Base-by-base conservation (phyloP, 176 grass and related monocot species). In the Musa schizocarpa region DNA sequence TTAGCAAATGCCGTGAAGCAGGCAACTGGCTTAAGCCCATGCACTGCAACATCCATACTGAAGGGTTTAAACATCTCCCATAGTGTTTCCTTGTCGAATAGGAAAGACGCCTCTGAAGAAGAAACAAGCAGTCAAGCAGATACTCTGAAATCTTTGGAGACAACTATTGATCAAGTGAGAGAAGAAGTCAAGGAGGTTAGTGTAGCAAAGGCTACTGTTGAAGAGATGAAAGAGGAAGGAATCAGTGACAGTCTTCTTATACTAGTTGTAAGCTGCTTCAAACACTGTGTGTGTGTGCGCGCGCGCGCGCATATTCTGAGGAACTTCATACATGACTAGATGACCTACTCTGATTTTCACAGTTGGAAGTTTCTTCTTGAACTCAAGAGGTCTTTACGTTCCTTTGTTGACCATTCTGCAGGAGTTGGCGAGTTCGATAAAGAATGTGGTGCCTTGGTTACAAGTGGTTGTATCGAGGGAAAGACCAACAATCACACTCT, bases 151-250 rank as follows among this genome's bases (percentile, higher is more conserved):
- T 75, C 90, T 7, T 78, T 92, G 0, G 90, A 84, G 34, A 85
- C 74, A 27, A 90, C 82, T 25, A 86, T 97, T 12, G 88, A 76
- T 79, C 87, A 90, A 52, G 87, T 83, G 16, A 97, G 86, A 79
- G 80, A 88, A 23, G 93, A 97, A 53, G 93, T 88, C 21, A 80
- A 50, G 78, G 90, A 88, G 65, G 77, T 90, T 52, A 89, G 83
- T 0, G 65, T 86, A 68, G 88, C 90, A 12, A 93, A 97, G 63
- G 88, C 74, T 71, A 52, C 81, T 16, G 59, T 89, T 21, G 83
- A 97, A 12, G 88, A 87, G 68, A 88, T 93, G 83, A 85, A 85
- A 76, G 93, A 85, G 54, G 93, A 90, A 89, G 90, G 93, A 58
- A 81, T 97, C 52, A 78, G 66, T 14, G 90, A 93, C 22, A 90